Conservation (phyloP, 2,329 filamentous ascomycete species). For the Cercospora zeae-maydis region DNA sequence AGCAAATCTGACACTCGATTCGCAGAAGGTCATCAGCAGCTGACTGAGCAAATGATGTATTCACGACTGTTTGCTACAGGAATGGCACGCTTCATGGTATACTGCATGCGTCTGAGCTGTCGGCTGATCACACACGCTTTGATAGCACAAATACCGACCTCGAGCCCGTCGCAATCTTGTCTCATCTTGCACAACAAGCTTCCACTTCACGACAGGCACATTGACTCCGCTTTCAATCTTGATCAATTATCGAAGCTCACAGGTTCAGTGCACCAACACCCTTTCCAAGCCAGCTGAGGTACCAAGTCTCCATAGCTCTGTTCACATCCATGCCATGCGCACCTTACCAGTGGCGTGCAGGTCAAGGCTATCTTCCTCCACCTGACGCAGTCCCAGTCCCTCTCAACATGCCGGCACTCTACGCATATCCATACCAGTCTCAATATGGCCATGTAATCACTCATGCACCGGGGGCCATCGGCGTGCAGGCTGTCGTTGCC, state of each 20-base stretch:
- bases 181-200: background rate
- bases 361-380: conserved; percentile 25
- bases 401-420: conserved; percentile 5
- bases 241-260: background rate
- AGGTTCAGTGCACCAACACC: background rate
- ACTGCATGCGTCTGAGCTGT: background rate
- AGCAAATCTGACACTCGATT: background rate
- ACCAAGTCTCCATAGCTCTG: background rate
- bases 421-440: conserved; percentile 20
- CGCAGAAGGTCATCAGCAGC: background rate
- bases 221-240: background rate
- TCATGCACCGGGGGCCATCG: conserved; percentile 1
- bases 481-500: conserved; percentile 7
- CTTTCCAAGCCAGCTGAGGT: background rate
- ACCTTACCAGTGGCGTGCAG: conserved; percentile 29
- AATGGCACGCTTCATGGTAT: background rate
- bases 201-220: conserved; percentile 1
- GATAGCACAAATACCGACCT: background rate
- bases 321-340: conserved; percentile 23
- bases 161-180: background rate
- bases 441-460: conserved; percentile 16
- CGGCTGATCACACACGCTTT: background rate
- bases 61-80: conserved; percentile 17
- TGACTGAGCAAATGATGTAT: background rate
- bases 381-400: conserved; percentile 14